Percentiles rank a stretch among this genome's conserved stretches.
phyloP scores from a whole-genome alignment of 768 basidiomycete genomes.

The Kwoniella newhampshirensis region DNA sequence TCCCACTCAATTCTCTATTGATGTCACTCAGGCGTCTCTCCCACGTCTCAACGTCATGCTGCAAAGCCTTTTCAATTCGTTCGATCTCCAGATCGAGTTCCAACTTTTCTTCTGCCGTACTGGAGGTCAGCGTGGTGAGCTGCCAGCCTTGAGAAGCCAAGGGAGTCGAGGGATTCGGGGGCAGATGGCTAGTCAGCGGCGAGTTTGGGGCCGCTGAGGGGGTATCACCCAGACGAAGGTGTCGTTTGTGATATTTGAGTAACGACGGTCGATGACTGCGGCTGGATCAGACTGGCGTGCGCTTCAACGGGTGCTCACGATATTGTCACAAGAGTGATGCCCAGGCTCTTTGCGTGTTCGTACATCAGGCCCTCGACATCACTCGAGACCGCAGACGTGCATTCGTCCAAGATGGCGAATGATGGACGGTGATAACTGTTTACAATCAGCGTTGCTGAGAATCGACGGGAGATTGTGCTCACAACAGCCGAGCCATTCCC shows the following conservation, averaged over 20 bases:
- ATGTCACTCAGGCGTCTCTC: slow-evolving; percentile 68
- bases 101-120: slow-evolving; percentile 53
- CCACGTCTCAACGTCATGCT: slow-evolving; percentile 68
- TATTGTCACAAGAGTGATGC: slow-evolving; percentile 89
- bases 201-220: slow-evolving; percentile 53
- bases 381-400: slow-evolving; percentile 90
- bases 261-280: slow-evolving; percentile 66
- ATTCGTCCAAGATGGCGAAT: slow-evolving; percentile 62
- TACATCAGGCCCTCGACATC: slow-evolving; percentile 97
- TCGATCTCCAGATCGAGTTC: slow-evolving; percentile 74
- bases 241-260: slow-evolving; percentile 82
- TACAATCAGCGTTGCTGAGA: background rate
- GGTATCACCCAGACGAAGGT: slow-evolving; percentile 70
- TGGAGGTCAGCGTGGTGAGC: slow-evolving; percentile 34
- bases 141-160: slow-evolving; percentile 40
- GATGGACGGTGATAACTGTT: slow-evolving; percentile 48
- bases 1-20: slow-evolving; percentile 58
- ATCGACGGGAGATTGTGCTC: slow-evolving; percentile 37
- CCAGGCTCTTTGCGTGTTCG: slow-evolving; percentile 80
- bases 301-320: slow-evolving; percentile 56
- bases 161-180: slow-evolving; percentile 34
- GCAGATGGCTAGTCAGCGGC: background rate
- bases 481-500: slow-evolving; percentile 92
- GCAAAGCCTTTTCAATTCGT: slow-evolving; percentile 64
- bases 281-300: too few relatives aligned